Base-by-base conservation (phyloP, 441 rosid genomes). In the Populus hybrid region DNA sequence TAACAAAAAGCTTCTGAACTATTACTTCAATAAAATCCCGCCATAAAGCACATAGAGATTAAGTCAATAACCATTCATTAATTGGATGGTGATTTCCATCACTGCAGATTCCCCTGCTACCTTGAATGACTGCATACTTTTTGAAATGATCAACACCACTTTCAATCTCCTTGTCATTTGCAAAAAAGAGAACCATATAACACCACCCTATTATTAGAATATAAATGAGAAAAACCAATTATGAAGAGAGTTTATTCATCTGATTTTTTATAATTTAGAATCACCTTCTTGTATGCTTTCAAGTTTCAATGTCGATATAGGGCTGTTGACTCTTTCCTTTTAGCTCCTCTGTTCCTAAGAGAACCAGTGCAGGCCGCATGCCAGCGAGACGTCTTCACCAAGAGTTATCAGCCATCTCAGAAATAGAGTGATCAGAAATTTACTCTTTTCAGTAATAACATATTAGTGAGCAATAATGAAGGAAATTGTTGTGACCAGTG, bases 261-360 rank as follows among this genome's bases (percentile, higher is more conserved):
- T 28, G 42, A 69, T n/a, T 64, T 61, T 68, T 29, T 69, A 64
- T 2, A 65, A 65, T 11, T 6, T 7, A 2, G 12, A 56, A 68
- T 90, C 90, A 84, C 91, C 92, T 83, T 85, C 87, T 73, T 86
- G 83, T 74, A 85, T 86, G 50, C 74, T n/a, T n/a, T n/a, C n/a
- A n/a, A n/a, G n/a, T 81, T 71, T 83, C 89, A 72, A 80, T 82
- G 83, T 86, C 79, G 79, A 79, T 83, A n/a, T 84, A 86, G 4
- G 83, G 70, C 71, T 82, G 91, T 78, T 88, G 88, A 86, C 91
- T 88, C 85, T 94, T 94, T 74, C 98, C 97, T 31, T n/a, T n/a
- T n/a, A n/a, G n/a, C n/a, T n/a, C n/a, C n/a, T n/a, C n/a, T n/a
- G n/a, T n/a, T n/a, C n/a, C n/a, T n/a, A n/a, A n/a, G n/a, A n/a